phyloP scores from a whole-genome alignment of 1,139 yeast genomes.

The Candida albicans region DNA sequence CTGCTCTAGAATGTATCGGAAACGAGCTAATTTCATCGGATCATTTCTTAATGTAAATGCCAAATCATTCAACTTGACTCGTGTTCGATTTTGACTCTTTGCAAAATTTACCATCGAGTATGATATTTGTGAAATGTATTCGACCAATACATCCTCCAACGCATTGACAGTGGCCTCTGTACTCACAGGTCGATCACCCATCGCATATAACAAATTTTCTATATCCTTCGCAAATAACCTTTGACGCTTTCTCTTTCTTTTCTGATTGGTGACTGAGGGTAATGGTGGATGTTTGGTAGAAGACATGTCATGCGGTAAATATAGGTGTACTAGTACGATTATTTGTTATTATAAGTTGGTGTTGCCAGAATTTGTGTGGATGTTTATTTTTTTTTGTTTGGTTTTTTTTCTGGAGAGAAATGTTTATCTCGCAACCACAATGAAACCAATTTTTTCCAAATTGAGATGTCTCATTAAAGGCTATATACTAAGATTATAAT shows the following conservation, averaged over 20 bases:
- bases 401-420: too few relatives aligned
- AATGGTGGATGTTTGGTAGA: background rate
- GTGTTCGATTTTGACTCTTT: conserved; percentile 51
- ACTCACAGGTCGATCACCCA: conserved; percentile 84
- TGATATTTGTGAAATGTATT: conserved; percentile 65
- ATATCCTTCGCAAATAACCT: conserved; percentile 62
- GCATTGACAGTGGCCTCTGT: conserved; percentile 74
- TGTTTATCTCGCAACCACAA: too few relatives aligned
- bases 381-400: too few relatives aligned
- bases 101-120: conserved; percentile 25
- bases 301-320: too few relatives aligned
- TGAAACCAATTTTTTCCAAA: too few relatives aligned
- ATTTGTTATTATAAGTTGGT: too few relatives aligned
- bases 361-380: too few relatives aligned
- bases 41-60: conserved; percentile 83
- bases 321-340: too few relatives aligned
- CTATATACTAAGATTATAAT: too few relatives aligned
- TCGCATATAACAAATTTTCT: conserved; percentile 74
- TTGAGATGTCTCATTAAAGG: too few relatives aligned
- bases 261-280: conserved; percentile 15
- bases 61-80: conserved; percentile 85
- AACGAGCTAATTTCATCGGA: conserved; percentile 79
- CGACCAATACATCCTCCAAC: conserved; percentile 80
- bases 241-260: conserved; percentile 33
- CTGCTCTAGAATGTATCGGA: conserved; percentile 73